Evolutionary conservation across 2,329 filamentous ascomycete genomes (phyloP), one percentile per base, ranked within the genome.

Genomic region (Aspergillus chevalieri): DNA sequence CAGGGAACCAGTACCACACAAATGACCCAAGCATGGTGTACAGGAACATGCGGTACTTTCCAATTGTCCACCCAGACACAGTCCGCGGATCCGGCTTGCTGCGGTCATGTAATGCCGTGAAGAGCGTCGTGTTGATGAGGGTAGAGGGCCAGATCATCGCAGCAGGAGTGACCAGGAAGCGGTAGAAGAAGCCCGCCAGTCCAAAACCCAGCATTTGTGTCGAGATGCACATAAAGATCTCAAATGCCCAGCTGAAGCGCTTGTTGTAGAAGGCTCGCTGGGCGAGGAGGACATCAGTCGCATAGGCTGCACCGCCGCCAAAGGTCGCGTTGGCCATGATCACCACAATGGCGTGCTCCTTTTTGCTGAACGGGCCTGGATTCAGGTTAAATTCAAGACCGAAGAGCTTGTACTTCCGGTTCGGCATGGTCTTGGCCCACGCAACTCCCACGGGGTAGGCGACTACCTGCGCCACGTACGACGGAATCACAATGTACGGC

Each of bases 71-170:
- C 2, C 74, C 74, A 49, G 72, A 52, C 0, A 66, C 67, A 0
- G 57, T 28, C 9, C 26, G 26, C 10, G 26, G 26, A 30, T 30
- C 26, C 4, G 26, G 26, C 26, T 30, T 30, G 26, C 26, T 57
- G 5, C 63, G 60, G 21, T 62, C 61, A 47, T 70, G 67, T 28
- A 70, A 52, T 1, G 66, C 65, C 42, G 62, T 61, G 15, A 70
- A 62, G 22, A 70, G 54, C 5, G 65, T 65, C 2, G 62, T 58
- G 12, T 30, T 79, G 47, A 85, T 83, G 21, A 89, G 72, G 45
- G 81, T 85, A 2, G 74, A 76, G 0, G 86, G 86, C 85, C 85
- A 89, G 51, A 89, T 87, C 83, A 89, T 87, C 8, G 85, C 80
- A 1, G 68, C 65, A 2, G 69, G 69, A 36, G 66, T 54, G 15